Conservation (phyloP, 306 rosid species). For the Lathyrus sativus region DNA sequence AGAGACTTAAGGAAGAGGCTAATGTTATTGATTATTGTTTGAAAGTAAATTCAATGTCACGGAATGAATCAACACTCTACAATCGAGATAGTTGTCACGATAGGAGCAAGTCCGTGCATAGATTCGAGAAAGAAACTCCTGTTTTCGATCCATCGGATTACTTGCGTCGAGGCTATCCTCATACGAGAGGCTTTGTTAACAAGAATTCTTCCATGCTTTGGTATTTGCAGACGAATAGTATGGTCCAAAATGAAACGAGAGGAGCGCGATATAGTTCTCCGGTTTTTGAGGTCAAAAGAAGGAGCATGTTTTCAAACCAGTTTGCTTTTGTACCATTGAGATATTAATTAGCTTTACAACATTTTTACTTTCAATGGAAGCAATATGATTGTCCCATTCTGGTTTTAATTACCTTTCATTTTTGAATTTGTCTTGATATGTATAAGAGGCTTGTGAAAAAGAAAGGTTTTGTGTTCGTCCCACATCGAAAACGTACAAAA, state of each 20-base stretch:
- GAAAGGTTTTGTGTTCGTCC: no score
- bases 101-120: slow-evolving; percentile 42
- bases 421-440: slow-evolving; percentile 12
- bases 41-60: slow-evolving; percentile 51
- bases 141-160: slow-evolving; percentile 79
- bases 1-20: slow-evolving; percentile 73
- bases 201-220: slow-evolving; percentile 49
- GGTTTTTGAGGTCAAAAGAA: slow-evolving; percentile 60
- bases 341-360: slow-evolving; percentile 13
- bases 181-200: slow-evolving; percentile 47
- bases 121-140: slow-evolving; percentile 62
- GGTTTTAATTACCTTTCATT: slow-evolving; percentile 16
- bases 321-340: slow-evolving; percentile 60
- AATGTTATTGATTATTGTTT: slow-evolving; percentile 71
- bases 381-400: slow-evolving; percentile 24
- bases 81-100: slow-evolving; percentile 37
- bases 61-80: slow-evolving; percentile 51
- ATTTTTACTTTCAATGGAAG: neutral
- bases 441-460: no score
- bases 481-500: no score
- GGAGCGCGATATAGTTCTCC: slow-evolving; percentile 55
- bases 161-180: slow-evolving; percentile 69
- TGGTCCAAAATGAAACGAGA: slow-evolving; percentile 38
- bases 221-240: slow-evolving; percentile 52
- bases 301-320: slow-evolving; percentile 46